These are phyloP conservation scores for Aspergillus diversus DNA, from an alignment of 495 filamentous ascomycete genomes.

Conservation along the genomic window DNA sequence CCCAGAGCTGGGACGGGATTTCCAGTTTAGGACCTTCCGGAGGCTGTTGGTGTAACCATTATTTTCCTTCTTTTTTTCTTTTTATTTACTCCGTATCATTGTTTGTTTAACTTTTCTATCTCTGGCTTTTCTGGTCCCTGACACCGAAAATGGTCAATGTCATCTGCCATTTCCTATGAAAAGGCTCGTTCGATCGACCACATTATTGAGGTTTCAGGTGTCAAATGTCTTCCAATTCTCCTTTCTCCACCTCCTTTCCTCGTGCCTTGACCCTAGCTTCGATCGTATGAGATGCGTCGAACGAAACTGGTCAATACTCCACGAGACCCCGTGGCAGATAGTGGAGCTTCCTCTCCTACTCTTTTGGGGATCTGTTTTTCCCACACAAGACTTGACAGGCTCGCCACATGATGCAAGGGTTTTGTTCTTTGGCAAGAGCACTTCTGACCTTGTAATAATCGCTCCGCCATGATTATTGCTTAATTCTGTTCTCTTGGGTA, in stretches of 20 bases:
- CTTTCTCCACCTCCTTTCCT: background rate
- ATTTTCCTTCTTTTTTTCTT: background rate
- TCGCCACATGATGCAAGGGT: no score
- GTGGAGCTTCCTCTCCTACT: background rate
- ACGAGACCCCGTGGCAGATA: background rate
- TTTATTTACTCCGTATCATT: no score
- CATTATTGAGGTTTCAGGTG: background rate
- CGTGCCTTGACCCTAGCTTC: background rate
- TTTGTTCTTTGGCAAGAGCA: no score
- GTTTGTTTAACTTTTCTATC: background rate
- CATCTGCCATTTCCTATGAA: background rate
- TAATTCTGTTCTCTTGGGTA: no score
- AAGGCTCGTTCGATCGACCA: background rate
- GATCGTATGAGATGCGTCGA: constrained; percentile 1
- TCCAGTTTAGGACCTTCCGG: constrained; percentile 16
- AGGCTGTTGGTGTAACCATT: background rate
- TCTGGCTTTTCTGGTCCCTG: background rate
- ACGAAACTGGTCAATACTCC: background rate
- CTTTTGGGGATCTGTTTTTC: background rate
- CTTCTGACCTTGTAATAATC: no score
- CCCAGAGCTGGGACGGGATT: background rate
- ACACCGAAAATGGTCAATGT: background rate
- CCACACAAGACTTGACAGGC: background rate
- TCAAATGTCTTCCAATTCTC: background rate
- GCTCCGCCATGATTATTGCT: no score